phyloP scores from a whole-genome alignment of 208 protist genomes.

The Leptomonas pyrrhocoris region DNA sequence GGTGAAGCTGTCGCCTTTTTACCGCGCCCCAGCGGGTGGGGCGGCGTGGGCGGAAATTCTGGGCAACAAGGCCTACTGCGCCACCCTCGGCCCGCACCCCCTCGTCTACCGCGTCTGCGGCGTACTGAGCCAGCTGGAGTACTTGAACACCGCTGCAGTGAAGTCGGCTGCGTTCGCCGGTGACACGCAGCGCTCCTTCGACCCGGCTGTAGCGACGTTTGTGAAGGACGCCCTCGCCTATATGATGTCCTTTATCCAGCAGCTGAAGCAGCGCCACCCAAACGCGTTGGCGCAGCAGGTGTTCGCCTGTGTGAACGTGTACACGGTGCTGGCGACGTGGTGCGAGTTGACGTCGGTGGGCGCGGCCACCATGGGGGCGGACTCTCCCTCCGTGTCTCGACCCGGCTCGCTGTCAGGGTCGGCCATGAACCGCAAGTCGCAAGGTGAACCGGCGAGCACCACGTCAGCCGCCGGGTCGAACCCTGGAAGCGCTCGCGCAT shows the following conservation, averaged over 20 bases:
- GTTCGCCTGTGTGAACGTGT: conserved; percentile 65
- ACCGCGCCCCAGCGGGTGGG: conserved; percentile 23
- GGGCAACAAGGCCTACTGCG: conserved; percentile 44
- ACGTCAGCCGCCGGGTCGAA: background rate
- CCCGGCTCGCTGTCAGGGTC: background rate
- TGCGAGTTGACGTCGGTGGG: conserved; percentile 26
- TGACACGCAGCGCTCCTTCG: conserved; percentile 34
- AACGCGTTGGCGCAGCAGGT: conserved; percentile 56
- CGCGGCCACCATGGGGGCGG: background rate
- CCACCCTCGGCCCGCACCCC: conserved; percentile 66
- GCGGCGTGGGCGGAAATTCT: conserved; percentile 32
- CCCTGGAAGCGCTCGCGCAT: background rate
- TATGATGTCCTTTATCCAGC: conserved; percentile 44
- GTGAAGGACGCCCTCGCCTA: conserved; percentile 33
- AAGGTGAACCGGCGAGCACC: background rate
- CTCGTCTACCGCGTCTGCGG: conserved; percentile 55
- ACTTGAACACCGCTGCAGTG: conserved; percentile 64
- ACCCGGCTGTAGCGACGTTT: conserved; percentile 39
- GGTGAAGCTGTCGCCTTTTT: conserved; percentile 49
- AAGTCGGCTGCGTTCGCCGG: conserved; percentile 42
- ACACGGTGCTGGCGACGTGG: conserved; percentile 57
- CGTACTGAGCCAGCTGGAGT: conserved; percentile 61
- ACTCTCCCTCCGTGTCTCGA: conserved; percentile 6
- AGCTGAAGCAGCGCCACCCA: conserved; percentile 57
- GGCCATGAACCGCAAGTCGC: background rate